These are phyloP conservation scores for Trichoderma sp. DNA, from an alignment of 2,329 filamentous ascomycete species.

Conservation along the genomic window DNA sequence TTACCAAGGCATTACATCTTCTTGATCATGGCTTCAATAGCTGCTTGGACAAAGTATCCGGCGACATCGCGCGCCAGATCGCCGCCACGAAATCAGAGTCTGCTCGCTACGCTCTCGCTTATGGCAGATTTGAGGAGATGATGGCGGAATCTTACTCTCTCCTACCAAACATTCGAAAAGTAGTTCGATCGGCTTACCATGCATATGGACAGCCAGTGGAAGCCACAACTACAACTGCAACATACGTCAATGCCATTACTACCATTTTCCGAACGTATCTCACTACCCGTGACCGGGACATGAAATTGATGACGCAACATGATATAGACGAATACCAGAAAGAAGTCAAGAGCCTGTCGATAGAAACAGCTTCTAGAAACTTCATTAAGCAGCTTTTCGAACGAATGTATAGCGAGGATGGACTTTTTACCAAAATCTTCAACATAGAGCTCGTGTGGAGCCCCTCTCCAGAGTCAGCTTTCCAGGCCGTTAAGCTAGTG, in stretches of 20 bases:
- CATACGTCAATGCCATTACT: conserved; percentile 52
- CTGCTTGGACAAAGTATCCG: conserved; percentile 51
- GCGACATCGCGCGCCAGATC: conserved; percentile 55
- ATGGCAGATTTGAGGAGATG: conserved; percentile 59
- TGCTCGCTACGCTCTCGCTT: conserved; percentile 57
- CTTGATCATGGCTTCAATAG: conserved; percentile 56
- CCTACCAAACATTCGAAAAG: conserved; percentile 54
- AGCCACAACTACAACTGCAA: conserved; percentile 45
- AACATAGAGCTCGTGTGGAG: conserved; percentile 54
- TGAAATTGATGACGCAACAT: conserved; percentile 51
- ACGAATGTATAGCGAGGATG: conserved; percentile 53
- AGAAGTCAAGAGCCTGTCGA: conserved; percentile 47
- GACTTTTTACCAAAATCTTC: conserved; percentile 55
- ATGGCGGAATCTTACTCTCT: conserved; percentile 55
- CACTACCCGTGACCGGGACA: conserved; percentile 50
- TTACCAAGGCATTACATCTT: conserved; percentile 64
- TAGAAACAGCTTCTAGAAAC: conserved; percentile 56
- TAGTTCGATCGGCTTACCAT: conserved; percentile 52
- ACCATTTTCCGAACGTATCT: conserved; percentile 55
- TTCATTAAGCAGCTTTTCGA: conserved; percentile 61
- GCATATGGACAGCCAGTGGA: conserved; percentile 46
- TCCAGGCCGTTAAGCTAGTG: conserved; percentile 47
- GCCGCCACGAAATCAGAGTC: conserved; percentile 55
- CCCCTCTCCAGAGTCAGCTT: conserved; percentile 48
- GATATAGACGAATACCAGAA: conserved; percentile 54